Percentiles rank a stretch among this genome's conserved stretches.
Evolutionary conservation across 148 eudicot species (phyloP).

Genomic region (Nyssa sinensis): DNA sequence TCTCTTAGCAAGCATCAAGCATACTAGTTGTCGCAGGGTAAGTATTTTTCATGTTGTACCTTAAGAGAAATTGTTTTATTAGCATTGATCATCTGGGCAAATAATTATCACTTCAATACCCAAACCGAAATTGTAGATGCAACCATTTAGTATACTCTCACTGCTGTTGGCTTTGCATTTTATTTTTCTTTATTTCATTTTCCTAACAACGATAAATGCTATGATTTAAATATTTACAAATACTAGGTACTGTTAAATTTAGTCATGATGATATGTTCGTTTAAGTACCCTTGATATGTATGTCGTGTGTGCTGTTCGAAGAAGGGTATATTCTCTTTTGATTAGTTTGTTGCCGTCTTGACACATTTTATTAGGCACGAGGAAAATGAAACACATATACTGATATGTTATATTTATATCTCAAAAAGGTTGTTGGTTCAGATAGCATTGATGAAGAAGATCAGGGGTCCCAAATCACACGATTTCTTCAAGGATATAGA

Average conservation of each 20-base stretch:
- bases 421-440: constrained; percentile 68
- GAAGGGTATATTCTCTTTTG: background rate
- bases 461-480: constrained; percentile 66
- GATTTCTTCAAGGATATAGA: constrained; percentile 78
- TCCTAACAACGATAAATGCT: background rate
- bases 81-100: background rate
- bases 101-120: background rate
- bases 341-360: background rate
- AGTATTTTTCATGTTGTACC: no score
- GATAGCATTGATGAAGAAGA: constrained; percentile 73
- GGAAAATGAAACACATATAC: background rate
- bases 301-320: background rate
- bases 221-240: background rate
- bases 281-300: background rate
- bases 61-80: background rate
- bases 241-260: background rate
- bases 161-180: background rate
- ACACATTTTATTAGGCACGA: background rate
- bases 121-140: background rate
- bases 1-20: background rate
- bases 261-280: background rate
- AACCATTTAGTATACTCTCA: background rate
- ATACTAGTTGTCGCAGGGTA: no score
- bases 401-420: background rate
- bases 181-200: background rate